Percentiles rank a stretch among this genome's conserved stretches.
These are phyloP conservation scores for Trypanosoma avium DNA, from an alignment of 208 protist species.

Conservation along the genomic window DNA sequence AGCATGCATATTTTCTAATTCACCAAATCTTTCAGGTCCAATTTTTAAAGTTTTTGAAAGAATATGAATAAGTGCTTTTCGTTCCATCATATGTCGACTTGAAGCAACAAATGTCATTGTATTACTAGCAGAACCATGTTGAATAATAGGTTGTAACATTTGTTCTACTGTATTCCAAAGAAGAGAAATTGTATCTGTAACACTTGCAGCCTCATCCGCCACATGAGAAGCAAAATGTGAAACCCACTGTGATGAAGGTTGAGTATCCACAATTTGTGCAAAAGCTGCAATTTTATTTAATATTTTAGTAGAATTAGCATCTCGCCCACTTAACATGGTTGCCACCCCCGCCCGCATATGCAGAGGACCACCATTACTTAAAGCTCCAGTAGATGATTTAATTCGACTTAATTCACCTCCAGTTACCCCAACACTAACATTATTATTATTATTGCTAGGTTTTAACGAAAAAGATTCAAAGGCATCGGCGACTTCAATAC, in stretches of 20 bases:
- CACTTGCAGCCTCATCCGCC: conserved; percentile 35
- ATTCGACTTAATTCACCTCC: neutral
- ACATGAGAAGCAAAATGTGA: conserved; percentile 50
- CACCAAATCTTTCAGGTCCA: conserved; percentile 49
- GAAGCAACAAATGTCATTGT: conserved; percentile 58
- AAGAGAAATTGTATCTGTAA: conserved; percentile 44
- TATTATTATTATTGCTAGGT: neutral
- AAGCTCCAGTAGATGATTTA: neutral
- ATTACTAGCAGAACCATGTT: conserved; percentile 40
- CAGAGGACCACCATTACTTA: neutral
- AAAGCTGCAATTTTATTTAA: conserved; percentile 53
- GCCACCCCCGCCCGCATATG: conserved; percentile 18
- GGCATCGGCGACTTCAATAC: conserved; percentile 62
- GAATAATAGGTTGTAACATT: conserved; percentile 47
- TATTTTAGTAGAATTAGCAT: conserved; percentile 39
- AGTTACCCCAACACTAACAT: neutral
- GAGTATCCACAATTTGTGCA: conserved; percentile 55
- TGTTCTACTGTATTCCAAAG: conserved; percentile 59
- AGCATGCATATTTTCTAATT: conserved; percentile 52
- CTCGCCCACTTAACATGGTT: conserved; percentile 36
- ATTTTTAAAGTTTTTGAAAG: conserved; percentile 48
- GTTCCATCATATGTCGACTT: conserved; percentile 70
- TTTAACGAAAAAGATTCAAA: conserved; percentile 51
- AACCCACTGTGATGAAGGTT: conserved; percentile 57
- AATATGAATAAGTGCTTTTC: conserved; percentile 47